Conservation (phyloP, 139 green algal genomes). For the Spirogloea muscicola region DNA sequence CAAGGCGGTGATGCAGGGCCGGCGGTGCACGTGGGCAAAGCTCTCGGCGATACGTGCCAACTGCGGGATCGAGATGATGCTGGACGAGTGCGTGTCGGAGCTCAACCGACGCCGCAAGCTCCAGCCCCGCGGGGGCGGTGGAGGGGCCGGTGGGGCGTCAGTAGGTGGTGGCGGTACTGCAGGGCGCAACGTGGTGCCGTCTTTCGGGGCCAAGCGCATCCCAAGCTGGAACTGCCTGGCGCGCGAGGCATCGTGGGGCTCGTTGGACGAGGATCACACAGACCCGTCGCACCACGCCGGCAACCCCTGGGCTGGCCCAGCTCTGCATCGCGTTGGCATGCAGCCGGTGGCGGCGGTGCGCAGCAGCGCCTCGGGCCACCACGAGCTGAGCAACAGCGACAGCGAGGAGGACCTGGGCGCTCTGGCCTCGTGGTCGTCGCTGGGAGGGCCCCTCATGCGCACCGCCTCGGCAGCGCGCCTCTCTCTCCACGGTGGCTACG, state of each 20-base stretch:
- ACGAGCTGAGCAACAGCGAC: conserved; percentile 37
- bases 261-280: conserved; percentile 35
- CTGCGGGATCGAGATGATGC: conserved; percentile 54
- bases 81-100: conserved; percentile 56
- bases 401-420: conserved; percentile 1
- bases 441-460: conserved; percentile 36
- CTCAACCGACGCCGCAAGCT: conserved; percentile 43
- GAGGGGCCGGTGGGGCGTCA: no score
- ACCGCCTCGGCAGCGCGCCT: conserved; percentile 14
- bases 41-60: conserved; percentile 52
- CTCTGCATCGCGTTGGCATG: no score
- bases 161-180: no score
- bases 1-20: conserved; percentile 42
- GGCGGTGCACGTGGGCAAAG: conserved; percentile 50
- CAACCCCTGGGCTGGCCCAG: not conserved
- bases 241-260: conserved; percentile 31
- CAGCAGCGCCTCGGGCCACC: not conserved
- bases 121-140: no score
- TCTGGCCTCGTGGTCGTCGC: conserved; percentile 36
- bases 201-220: conserved; percentile 33
- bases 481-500: not conserved
- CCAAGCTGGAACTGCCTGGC: conserved; percentile 45
- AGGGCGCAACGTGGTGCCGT: no score
- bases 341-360: no score
- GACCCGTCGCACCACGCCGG: not conserved